A percentile compares a stretch with the other conserved stretches of the same genome.
These are phyloP conservation scores for Clitopilus passeckerianus DNA, from an alignment of 768 basidiomycete genomes.

Conservation along the genomic window DNA sequence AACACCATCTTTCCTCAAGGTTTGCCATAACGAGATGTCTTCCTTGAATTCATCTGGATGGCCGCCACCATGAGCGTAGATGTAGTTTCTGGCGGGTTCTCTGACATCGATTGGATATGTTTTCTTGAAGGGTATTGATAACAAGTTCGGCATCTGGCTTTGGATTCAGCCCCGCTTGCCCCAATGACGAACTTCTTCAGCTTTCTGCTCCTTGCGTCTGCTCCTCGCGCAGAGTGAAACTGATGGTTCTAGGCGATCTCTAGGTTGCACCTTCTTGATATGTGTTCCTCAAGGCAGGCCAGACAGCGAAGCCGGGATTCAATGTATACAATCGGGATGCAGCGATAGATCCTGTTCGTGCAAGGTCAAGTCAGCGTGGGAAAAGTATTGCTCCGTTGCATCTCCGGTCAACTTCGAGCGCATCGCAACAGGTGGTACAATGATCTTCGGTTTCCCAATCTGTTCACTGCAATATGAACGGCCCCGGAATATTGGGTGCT, in stretches of 20 bases:
- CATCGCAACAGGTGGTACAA: background rate
- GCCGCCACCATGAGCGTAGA: slow-evolving; percentile 59
- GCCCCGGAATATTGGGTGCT: background rate
- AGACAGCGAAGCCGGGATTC: background rate
- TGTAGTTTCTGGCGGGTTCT: slow-evolving; percentile 55
- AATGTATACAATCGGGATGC: background rate
- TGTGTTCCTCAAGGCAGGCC: background rate
- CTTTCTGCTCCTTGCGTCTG: no score
- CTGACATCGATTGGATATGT: slow-evolving; percentile 54
- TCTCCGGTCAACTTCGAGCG: background rate
- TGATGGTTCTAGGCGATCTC: no score
- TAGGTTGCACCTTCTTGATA: no score
- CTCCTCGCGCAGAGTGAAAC: no score
- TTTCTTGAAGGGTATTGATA: slow-evolving; percentile 71
- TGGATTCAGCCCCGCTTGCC: background rate
- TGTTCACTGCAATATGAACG: background rate
- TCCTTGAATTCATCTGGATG: slow-evolving; percentile 83
- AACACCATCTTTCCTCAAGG: slow-evolving; percentile 53
- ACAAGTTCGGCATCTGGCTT: slow-evolving; percentile 66
- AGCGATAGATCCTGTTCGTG: background rate
- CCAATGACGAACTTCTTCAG: background rate
- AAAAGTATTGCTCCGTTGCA: background rate
- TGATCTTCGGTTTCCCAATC: background rate
- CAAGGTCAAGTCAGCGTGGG: background rate
- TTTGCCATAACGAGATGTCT: slow-evolving; percentile 72